These are phyloP conservation scores for Cornus kousa DNA, from an alignment of 148 eudicot species.

Conservation along the genomic window DNA sequence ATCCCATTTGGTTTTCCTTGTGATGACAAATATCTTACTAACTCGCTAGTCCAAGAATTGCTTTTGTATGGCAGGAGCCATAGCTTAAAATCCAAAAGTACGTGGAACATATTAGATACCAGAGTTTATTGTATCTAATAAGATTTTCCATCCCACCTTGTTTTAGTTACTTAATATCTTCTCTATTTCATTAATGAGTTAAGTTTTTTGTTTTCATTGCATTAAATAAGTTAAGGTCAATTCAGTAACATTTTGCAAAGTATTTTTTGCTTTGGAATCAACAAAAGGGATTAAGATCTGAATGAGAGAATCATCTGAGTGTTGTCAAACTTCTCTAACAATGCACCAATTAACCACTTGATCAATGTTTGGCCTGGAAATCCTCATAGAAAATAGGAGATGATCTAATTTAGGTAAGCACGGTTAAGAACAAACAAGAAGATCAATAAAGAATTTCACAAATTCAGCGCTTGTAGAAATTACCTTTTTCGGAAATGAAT, in stretches of 20 bases:
- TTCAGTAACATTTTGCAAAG: background rate
- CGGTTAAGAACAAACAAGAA: background rate
- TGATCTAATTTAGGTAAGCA: background rate
- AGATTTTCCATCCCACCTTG: too few species aligned
- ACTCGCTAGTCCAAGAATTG: too few species aligned
- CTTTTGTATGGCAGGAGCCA: too few species aligned
- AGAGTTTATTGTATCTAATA: too few species aligned
- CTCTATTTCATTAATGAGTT: too few species aligned
- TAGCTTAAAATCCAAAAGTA: too few species aligned
- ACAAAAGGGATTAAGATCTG: background rate
- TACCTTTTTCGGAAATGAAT: constrained; percentile 79
- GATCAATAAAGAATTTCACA: background rate
- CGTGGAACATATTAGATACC: too few species aligned
- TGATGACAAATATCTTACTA: too few species aligned
- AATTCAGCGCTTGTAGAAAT: constrained; percentile 1
- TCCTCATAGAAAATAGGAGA: background rate
- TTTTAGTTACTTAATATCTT: too few species aligned
- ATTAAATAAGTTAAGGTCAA: too few species aligned
- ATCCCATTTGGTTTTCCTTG: too few species aligned
- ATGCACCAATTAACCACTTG: background rate
- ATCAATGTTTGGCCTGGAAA: background rate
- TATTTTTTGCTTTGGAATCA: background rate
- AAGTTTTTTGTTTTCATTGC: too few species aligned
- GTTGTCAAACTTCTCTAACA: background rate
- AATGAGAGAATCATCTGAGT: background rate